Evolutionary conservation across 345 rosid species (phyloP).

Genomic region (Balakata baccata): DNA sequence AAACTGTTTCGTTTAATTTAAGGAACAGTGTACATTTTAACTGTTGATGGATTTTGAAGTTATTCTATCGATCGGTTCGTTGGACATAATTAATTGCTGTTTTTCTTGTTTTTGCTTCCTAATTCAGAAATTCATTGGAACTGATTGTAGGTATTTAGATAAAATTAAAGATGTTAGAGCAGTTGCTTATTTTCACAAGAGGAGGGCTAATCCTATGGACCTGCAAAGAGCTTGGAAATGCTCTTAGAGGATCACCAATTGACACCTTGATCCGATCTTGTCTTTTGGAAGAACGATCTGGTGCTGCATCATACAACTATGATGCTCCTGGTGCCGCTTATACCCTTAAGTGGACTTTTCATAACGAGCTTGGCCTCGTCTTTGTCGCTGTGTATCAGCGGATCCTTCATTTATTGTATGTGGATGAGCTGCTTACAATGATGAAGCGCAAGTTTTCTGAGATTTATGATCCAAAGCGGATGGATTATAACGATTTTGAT

Average conservation of each 20-base stretch:
- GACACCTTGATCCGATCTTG: slow-evolving; percentile 88
- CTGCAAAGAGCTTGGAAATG: slow-evolving; percentile 89
- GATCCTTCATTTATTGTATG: slow-evolving; percentile 82
- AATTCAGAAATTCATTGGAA: background rate
- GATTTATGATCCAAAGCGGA: slow-evolving; percentile 73
- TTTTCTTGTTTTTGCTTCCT: background rate
- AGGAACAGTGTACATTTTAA: too few relatives aligned
- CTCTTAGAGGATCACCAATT: slow-evolving; percentile 90
- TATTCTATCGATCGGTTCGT: too few relatives aligned
- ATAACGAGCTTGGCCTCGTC: slow-evolving; percentile 91
- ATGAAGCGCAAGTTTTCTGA: slow-evolving; percentile 67
- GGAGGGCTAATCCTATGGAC: slow-evolving; percentile 99
- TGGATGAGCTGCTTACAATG: slow-evolving; percentile 83
- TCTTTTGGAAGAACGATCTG: slow-evolving; percentile 96
- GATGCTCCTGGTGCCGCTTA: slow-evolving; percentile 81
- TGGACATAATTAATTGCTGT: too few relatives aligned
- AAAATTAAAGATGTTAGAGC: slow-evolving; percentile 72
- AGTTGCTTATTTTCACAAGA: slow-evolving; percentile 81
- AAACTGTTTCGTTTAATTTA: too few relatives aligned
- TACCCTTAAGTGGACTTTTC: slow-evolving; percentile 95
- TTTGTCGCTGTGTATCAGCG: slow-evolving; percentile 97
- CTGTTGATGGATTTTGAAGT: too few relatives aligned
- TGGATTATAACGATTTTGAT: background rate
- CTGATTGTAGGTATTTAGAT: slow-evolving; percentile 32
- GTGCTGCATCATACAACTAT: slow-evolving; percentile 63